Conservation (phyloP, 2,329 filamentous ascomycete genomes). For the Aureobasidium sp. region DNA sequence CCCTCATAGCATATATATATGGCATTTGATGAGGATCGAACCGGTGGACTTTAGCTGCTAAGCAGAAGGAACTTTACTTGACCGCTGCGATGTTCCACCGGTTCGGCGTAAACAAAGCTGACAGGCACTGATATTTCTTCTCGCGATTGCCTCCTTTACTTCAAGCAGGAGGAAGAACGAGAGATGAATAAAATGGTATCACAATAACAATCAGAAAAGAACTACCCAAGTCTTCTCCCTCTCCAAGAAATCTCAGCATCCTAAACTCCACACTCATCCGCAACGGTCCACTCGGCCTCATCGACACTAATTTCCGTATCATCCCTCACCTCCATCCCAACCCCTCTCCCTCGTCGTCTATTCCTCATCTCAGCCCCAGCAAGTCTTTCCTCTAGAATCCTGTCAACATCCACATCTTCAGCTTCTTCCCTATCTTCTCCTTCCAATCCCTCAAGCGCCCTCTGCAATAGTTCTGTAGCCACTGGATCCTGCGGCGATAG, state of each 20-base stretch:
- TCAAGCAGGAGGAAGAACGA: no score
- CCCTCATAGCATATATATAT: no score
- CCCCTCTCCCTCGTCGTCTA: background rate
- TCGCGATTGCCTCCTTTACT: no score
- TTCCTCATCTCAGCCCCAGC: background rate
- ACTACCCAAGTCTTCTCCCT: background rate
- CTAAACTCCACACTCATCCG: background rate
- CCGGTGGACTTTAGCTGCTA: no score
- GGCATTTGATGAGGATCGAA: no score
- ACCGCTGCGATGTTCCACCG: no score
- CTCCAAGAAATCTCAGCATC: background rate
- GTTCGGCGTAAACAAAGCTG: no score
- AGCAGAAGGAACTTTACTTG: no score
- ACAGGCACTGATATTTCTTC: no score
- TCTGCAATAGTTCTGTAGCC: constrained; percentile 80
- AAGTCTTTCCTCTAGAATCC: background rate
- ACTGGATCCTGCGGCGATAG: constrained; percentile 84
- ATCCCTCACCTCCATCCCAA: background rate
- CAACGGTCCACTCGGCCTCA: no score
- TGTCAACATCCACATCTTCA: constrained; percentile 35
- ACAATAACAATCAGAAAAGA: background rate
- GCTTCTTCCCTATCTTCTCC: constrained; percentile 48
- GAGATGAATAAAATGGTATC: background rate
- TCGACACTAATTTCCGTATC: background rate
- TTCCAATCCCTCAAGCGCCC: constrained; percentile 72